phyloP scores from a whole-genome alignment of 345 rosid genomes.

The Crucihimalaya himalaica region DNA sequence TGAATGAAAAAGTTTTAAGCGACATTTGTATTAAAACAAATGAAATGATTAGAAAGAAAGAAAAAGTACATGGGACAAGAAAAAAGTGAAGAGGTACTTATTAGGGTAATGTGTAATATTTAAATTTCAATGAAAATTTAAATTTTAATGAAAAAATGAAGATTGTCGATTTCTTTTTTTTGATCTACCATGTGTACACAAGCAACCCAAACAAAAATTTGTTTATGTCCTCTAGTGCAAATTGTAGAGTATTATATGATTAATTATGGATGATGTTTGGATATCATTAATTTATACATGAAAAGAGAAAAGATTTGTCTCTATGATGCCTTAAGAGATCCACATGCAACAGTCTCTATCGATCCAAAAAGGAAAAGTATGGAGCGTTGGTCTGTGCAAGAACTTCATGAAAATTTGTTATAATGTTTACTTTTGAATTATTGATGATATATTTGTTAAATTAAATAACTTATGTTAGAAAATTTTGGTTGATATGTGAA shows the following conservation, averaged over 20 bases:
- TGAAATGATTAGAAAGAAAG: background rate
- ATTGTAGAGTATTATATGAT: constrained; percentile 8
- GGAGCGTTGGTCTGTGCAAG: constrained; percentile 31
- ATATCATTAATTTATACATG: background rate
- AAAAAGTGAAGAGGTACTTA: background rate
- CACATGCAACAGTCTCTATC: constrained; percentile 36
- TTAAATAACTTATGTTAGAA: background rate
- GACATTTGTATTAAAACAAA: background rate
- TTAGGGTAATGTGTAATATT: background rate
- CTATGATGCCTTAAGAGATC: constrained; percentile 9
- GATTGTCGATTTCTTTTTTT: background rate
- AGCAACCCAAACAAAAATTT: constrained; percentile 4
- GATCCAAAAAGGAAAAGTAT: constrained; percentile 26
- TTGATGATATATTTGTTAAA: background rate
- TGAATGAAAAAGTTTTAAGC: background rate
- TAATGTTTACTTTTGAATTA: background rate
- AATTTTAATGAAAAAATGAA: background rate
- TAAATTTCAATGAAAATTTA: background rate
- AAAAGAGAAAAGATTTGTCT: constrained; percentile 10
- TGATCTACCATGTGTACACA: constrained; percentile 27
- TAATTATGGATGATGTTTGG: constrained; percentile 13
- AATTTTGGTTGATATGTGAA: background rate
- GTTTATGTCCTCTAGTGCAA: background rate
- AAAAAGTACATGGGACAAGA: background rate
- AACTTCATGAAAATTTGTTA: constrained; percentile 25